Percentiles rank a stretch among this genome's conserved stretches.
Conservation (phyloP, 768 basidiomycete genomes). For the Bullera alba region DNA sequence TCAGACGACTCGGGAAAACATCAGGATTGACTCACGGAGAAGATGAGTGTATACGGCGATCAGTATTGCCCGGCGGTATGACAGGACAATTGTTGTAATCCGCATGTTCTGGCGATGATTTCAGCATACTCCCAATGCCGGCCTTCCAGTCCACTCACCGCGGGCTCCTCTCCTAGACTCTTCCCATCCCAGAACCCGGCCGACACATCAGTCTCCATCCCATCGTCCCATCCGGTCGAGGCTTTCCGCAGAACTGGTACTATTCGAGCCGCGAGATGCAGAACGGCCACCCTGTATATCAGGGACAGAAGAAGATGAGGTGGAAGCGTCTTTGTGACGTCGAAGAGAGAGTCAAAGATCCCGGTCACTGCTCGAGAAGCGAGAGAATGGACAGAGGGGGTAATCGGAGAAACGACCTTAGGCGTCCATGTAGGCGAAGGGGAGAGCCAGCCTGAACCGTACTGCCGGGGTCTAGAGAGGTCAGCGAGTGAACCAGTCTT, state of each 20-base stretch:
- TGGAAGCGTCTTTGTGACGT: conserved; percentile 29
- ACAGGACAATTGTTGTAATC: conserved; percentile 43
- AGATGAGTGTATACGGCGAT: conserved; percentile 47
- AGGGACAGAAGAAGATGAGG: conserved; percentile 42
- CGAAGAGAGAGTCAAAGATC: conserved; percentile 9
- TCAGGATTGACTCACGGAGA: conserved; percentile 28
- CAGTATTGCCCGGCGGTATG: conserved; percentile 44
- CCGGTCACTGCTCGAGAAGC: conserved; percentile 10
- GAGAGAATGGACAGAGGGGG: conserved; percentile 11
- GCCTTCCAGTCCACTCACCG: no score
- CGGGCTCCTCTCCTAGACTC: conserved; percentile 38
- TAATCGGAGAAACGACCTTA: conserved; percentile 4
- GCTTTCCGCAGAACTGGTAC: conserved; percentile 43
- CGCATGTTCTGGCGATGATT: conserved; percentile 42
- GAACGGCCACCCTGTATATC: conserved; percentile 44
- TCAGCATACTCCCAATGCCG: conserved; percentile 2
- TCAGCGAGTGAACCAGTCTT: conserved; percentile 6
- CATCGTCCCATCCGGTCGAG: conserved; percentile 39
- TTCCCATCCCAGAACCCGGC: conserved; percentile 42
- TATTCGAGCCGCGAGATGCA: conserved; percentile 43
- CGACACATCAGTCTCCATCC: conserved; percentile 16
- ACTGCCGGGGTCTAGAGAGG: conserved; percentile 30
- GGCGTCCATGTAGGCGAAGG: conserved; percentile 9
- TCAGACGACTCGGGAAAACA: not conserved
- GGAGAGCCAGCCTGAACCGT: conserved; percentile 39